Conservation (phyloP, 768 basidiomycete species). For the Paxillus ammoniavirescens region DNA sequence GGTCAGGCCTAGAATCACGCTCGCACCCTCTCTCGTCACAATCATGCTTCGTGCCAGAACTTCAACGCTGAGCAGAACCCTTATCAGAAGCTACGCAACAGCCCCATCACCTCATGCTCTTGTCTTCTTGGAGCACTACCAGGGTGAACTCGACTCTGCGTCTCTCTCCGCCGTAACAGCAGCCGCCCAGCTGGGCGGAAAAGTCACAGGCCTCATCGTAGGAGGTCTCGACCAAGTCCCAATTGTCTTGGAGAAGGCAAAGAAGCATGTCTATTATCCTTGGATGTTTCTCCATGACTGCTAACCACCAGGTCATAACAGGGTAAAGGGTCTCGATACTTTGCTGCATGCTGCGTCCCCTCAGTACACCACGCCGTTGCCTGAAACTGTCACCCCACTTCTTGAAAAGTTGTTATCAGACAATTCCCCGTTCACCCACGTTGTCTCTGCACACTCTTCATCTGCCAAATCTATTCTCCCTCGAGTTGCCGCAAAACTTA, state of each 20-base stretch:
- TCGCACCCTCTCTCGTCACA: no score
- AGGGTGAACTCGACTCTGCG: constrained; percentile 77
- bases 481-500: constrained; percentile 85
- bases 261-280: constrained; percentile 55
- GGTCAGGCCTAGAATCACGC: no score
- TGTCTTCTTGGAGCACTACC: constrained; percentile 86
- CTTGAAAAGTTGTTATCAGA: constrained; percentile 70
- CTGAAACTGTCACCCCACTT: constrained; percentile 82
- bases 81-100: constrained; percentile 50
- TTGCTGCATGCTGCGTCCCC: constrained; percentile 70
- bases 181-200: constrained; percentile 79
- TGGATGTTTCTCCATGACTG: constrained; percentile 3
- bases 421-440: constrained; percentile 75
- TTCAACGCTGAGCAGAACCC: constrained; percentile 31
- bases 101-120: constrained; percentile 67
- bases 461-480: constrained; percentile 91
- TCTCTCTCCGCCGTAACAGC: constrained; percentile 92
- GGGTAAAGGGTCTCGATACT: constrained; percentile 64
- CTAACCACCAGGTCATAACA: constrained; percentile 26
- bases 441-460: constrained; percentile 90
- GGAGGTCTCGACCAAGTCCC: constrained; percentile 69
- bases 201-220: constrained; percentile 77
- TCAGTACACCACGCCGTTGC: constrained; percentile 65
- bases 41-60: constrained; percentile 21
- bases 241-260: constrained; percentile 66